Evolutionary conservation across 2,329 filamentous ascomycete species (phyloP), one percentile per base, ranked within the genome.

Genomic region (Nannizzia gypsea): DNA sequence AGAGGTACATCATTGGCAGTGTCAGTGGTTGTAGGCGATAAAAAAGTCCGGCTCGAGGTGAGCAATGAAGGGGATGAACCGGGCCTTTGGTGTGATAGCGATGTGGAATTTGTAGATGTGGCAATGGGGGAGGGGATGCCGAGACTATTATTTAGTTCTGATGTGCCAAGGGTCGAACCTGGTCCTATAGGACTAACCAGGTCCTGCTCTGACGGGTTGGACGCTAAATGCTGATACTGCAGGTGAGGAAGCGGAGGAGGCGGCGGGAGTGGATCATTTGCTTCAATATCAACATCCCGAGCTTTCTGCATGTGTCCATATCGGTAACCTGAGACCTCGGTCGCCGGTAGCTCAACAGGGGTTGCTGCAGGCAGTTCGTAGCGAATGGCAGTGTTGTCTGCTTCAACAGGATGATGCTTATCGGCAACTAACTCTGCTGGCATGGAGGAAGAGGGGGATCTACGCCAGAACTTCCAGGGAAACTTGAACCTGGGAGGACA

Each of bases 401-500:
- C 65, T 60, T 70, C 68, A 22, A 62, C 62, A 4, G 66, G 64
- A 44, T 67, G 64, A 24, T 58, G 64, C 52, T 65, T 66, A 56
- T 69, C 67, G 6, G 60, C 67, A 17, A 63, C 59, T 28, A 70
- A 59, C 57, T 70, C 68, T 28, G 54, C 46, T 31, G 59, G 59
- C 26, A 56, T 11, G 22, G 34, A 20, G 11, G 46, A n/a, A 15
- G 36, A 46, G 26, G n/a, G 34, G 58, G 59, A 31, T 20, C 34
- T 61, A 56, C 58, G 38, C 58, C 57, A 62, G 36, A 66, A 46
- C 22, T 61, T 58, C 58, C 63, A 59, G 31, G 11, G 57, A 15
- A 50, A 62, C 2, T 20, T 54, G 26, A 34, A 54, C 13, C n/a
- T 31, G 26, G 26, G 26, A 13, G 48, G 11, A 9, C 5, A 6